Evolutionary conservation across 352 stramenopile species (phyloP), one percentile per base, ranked within the genome.

Genomic region (Globisporangium takayamanum): DNA sequence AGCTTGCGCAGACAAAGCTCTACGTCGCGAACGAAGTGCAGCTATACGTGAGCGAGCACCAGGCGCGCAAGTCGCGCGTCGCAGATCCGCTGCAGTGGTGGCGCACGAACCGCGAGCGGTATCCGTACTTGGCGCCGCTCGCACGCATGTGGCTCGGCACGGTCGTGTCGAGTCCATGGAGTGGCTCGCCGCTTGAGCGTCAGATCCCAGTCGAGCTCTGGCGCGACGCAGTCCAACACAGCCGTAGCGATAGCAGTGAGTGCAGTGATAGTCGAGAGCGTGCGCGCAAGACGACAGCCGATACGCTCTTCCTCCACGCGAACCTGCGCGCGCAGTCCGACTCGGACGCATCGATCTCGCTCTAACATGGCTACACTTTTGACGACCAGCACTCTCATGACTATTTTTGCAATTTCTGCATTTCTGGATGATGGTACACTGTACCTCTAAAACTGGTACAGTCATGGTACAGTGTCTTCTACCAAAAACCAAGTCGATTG

Each of bases 81-180:
- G n/a, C 57, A 36, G 78, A 66, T 36, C 73, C 73, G 15, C 59
- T 82, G 14, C 59, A 82, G 58, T 83, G 73, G 73, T 83, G 73
- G 71, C 62, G 56, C 10, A 49, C 55, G 33, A 70, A 83, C 59
- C 62, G 64, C 49, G 73, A 76, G 44, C 73, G 69, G 33, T 83
- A 66, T 45, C 72, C 73, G 42, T 72, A 75, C 54, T 41, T 83
- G 47, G 53, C 66, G 25, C 65, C 73, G 0, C 57, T 83, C 16
- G 71, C 73, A 20, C 71, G 73, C 4, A 53, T 71, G 1, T 80
- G 71, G 73, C 59, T 83, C 16, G 67, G 68, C 18, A 70, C 70
- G 14, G 10, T 33, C 12, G 36, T 25, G 5, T 18, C 26, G n/a
- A 50, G 22, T 42, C 45, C 37, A 7, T 14, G n/a, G n/a, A 50